Conservation (phyloP, 306 rosid genomes). For the Lathyrus oleraceus region DNA sequence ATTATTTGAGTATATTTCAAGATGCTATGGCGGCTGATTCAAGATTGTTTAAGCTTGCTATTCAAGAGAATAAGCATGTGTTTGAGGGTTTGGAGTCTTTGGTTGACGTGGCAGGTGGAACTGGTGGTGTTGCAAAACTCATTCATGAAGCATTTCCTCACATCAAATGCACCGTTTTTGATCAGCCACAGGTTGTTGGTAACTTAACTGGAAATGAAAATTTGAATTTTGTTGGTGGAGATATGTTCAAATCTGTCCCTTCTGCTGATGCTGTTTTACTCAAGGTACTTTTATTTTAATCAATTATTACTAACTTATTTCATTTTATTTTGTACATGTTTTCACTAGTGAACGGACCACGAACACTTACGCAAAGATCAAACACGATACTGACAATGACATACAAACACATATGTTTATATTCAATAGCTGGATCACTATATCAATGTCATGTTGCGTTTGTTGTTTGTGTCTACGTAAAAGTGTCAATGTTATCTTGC, state of each 20-base stretch:
- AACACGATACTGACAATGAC: no score
- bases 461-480: no score
- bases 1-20: conserved; percentile 12
- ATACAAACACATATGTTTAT: no score
- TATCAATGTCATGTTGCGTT: no score
- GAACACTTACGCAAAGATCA: no score
- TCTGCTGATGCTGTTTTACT: conserved; percentile 51
- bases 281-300: conserved; percentile 35
- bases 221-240: conserved; percentile 54
- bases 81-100: conserved; percentile 46
- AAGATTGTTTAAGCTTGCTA: conserved; percentile 32
- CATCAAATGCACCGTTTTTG: conserved; percentile 53
- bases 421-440: no score
- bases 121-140: conserved; percentile 35
- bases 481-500: no score
- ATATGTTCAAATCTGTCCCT: conserved; percentile 54
- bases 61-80: conserved; percentile 41
- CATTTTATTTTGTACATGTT: no score
- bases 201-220: conserved; percentile 29
- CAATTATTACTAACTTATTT: no score
- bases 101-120: conserved; percentile 51
- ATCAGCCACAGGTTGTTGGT: conserved; percentile 50
- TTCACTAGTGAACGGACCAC: no score
- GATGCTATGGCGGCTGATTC: conserved; percentile 56
- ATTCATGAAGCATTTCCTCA: conserved; percentile 48